These are phyloP conservation scores for Danielia reshetovae DNA, from an alignment of 805 yeast genomes.

Conservation along the genomic window DNA sequence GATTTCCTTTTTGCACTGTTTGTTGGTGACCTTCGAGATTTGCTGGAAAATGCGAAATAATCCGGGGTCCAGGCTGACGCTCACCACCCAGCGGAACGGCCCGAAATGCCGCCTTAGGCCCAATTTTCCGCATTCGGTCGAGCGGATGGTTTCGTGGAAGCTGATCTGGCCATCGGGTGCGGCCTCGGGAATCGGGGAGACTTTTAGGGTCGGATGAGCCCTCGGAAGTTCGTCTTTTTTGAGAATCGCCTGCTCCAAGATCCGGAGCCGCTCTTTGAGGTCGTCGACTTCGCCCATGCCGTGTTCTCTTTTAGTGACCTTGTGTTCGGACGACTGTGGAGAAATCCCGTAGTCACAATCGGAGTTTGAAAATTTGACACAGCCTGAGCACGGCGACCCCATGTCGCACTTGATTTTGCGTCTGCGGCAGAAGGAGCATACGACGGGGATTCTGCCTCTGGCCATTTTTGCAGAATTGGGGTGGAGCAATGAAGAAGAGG, in stretches of 20 bases:
- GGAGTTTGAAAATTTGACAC: slow-evolving; percentile 14
- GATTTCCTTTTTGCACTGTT: not conserved
- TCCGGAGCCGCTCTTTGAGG: slow-evolving; percentile 1
- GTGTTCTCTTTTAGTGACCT: slow-evolving; percentile 4
- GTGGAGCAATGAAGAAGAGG: too few species aligned
- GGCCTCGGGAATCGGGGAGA: not conserved
- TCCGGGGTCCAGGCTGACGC: slow-evolving; percentile 1
- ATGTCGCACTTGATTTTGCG: slow-evolving; percentile 41
- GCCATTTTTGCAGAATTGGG: too few species aligned
- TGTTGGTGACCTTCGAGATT: not conserved
- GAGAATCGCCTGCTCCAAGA: slow-evolving; percentile 1
- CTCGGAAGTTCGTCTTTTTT: too few species aligned
- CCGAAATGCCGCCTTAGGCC: slow-evolving; percentile 1
- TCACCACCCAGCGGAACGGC: slow-evolving; percentile 3
- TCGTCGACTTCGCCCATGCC: not conserved
- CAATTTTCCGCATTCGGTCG: slow-evolving; percentile 1
- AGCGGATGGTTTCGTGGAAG: slow-evolving; percentile 1
- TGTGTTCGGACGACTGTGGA: slow-evolving; percentile 17
- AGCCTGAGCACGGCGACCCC: slow-evolving; percentile 21
- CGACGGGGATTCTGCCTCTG: slow-evolving; percentile 38
- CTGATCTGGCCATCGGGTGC: slow-evolving; percentile 1
- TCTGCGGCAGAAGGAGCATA: slow-evolving; percentile 47
- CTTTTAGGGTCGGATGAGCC: too few species aligned
- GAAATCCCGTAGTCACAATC: slow-evolving; percentile 11
- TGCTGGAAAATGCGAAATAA: not conserved